These are phyloP conservation scores for Elsinoe necatrix DNA, from an alignment of 2,329 filamentous ascomycete genomes.

Conservation along the genomic window DNA sequence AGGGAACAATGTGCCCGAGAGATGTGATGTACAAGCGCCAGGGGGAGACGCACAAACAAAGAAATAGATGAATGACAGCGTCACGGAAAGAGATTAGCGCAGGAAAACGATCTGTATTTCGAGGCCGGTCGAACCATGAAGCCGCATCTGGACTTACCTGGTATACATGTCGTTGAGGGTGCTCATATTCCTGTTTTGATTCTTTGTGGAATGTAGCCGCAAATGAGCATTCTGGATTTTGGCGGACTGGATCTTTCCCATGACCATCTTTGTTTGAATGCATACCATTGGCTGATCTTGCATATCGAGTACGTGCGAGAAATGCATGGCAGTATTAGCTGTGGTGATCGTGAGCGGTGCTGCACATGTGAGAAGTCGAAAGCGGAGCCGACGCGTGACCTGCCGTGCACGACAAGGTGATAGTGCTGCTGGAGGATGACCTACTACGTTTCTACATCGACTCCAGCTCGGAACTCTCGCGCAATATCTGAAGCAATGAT, in stretches of 20 bases:
- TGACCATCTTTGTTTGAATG: background rate
- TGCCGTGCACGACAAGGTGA: too few species aligned
- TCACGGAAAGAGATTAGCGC: background rate
- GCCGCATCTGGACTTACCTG: background rate
- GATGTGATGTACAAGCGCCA: background rate
- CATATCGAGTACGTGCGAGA: background rate
- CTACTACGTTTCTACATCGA: too few species aligned
- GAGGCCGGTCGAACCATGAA: background rate
- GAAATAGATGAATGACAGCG: background rate
- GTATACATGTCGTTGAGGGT: background rate
- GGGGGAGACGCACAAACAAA: background rate
- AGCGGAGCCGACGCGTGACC: too few species aligned
- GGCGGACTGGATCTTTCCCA: background rate
- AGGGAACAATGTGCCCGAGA: background rate
- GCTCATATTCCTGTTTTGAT: background rate
- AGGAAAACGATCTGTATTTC: background rate
- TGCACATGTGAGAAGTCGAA: too few species aligned
- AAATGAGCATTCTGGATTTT: background rate
- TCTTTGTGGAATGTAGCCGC: conserved; percentile 9
- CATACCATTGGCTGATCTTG: background rate
- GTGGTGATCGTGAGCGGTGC: too few species aligned
- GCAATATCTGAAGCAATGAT: too few species aligned
- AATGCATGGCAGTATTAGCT: too few species aligned
- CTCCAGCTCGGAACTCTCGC: too few species aligned
- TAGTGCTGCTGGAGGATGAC: too few species aligned